Evolutionary conservation across 2,329 filamentous ascomycete genomes (phyloP).

Genomic region (Phyllachora maydis): DNA sequence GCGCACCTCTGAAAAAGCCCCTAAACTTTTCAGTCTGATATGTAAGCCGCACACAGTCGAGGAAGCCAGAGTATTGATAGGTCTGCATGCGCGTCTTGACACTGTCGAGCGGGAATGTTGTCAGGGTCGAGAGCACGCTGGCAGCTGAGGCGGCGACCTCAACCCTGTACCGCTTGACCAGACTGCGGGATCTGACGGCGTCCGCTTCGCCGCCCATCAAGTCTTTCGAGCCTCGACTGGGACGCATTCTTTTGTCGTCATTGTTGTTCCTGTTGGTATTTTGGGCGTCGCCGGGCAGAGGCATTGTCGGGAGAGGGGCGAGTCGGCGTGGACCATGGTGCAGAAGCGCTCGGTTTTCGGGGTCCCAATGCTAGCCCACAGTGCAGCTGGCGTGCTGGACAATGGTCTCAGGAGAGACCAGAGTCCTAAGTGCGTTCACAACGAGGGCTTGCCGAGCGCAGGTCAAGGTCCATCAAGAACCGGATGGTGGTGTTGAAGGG

Average conservation of each 20-base stretch:
- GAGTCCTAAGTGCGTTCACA: constrained; percentile 40
- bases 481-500: too few relatives aligned
- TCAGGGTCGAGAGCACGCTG: constrained; percentile 58
- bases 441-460: constrained; percentile 20
- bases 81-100: constrained; percentile 83
- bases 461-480: constrained; percentile 17
- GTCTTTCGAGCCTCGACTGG: constrained; percentile 2
- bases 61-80: constrained; percentile 56
- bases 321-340: constrained; percentile 19
- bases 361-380: constrained; percentile 1
- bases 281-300: too few relatives aligned
- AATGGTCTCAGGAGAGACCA: constrained; percentile 15
- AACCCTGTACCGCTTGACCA: constrained; percentile 59
- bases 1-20: constrained; percentile 64
- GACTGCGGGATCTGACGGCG: constrained; percentile 10
- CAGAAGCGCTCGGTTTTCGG: constrained; percentile 14
- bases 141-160: constrained; percentile 61
- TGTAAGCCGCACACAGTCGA: constrained; percentile 55
- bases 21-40: constrained; percentile 52
- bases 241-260: constrained; percentile 4
- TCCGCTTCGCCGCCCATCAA: constrained; percentile 1
- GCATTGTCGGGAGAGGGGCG: constrained; percentile 8
- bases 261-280: too few relatives aligned
- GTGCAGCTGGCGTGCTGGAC: constrained; percentile 1
- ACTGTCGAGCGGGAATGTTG: constrained; percentile 73